A percentile compares a stretch with the other conserved stretches of the same genome.
Evolutionary conservation across 139 green algal species (phyloP).

Genomic region (Micractinium conductrix): DNA sequence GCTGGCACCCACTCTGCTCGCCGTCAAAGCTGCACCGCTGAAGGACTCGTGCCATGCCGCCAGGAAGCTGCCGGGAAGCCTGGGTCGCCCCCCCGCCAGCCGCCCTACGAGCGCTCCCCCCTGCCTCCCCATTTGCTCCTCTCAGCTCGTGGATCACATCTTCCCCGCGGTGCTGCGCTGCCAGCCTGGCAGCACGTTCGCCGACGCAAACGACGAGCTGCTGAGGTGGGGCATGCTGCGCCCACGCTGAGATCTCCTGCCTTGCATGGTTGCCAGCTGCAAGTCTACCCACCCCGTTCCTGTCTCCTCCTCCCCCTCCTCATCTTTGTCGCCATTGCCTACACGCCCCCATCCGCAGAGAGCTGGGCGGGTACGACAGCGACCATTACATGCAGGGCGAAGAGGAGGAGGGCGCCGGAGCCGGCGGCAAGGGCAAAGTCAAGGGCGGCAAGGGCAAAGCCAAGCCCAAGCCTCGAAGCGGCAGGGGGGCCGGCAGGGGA

Average conservation of each 20-base stretch:
- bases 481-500: too few species aligned
- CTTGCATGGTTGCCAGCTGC: too few species aligned
- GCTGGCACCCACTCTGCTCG: too few species aligned
- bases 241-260: too few species aligned
- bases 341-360: background rate
- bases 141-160: constrained; percentile 1
- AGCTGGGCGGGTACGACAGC: constrained; percentile 15
- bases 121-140: background rate
- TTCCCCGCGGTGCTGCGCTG: constrained; percentile 28
- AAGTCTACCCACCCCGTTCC: too few species aligned
- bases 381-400: background rate
- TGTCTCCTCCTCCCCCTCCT: background rate
- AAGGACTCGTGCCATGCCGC: too few species aligned
- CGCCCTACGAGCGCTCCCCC: too few species aligned
- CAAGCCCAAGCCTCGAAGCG: background rate
- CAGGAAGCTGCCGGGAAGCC: too few species aligned
- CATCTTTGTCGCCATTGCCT: background rate
- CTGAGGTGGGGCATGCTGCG: background rate
- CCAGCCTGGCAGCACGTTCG: background rate
- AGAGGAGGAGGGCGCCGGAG: background rate
- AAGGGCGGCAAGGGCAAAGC: background rate
- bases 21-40: too few species aligned
- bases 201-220: background rate
- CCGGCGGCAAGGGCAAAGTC: background rate
- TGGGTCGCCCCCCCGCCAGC: too few species aligned